Conservation (phyloP, 345 rosid species). For the Brassica carinata region DNA sequence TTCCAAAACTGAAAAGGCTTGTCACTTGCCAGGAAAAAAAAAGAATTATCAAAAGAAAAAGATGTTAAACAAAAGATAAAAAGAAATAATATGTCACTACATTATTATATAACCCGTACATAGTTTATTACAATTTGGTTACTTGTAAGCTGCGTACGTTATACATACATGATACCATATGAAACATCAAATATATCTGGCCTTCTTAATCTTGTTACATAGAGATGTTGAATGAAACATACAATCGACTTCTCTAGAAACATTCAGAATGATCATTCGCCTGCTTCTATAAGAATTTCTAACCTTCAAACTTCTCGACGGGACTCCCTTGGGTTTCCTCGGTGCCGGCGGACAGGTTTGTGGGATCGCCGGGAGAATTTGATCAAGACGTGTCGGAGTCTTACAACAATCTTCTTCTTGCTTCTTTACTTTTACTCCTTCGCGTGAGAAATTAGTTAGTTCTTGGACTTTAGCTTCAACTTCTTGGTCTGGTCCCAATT, state of each 20-base stretch:
- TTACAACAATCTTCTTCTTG: conserved; percentile 33
- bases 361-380: conserved; percentile 46
- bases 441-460: neutral
- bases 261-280: conserved; percentile 51
- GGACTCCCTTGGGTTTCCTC: conserved; percentile 64
- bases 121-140: conserved; percentile 26
- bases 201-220: conserved; percentile 60
- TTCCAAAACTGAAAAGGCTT: conserved; percentile 11
- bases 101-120: conserved; percentile 16
- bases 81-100: neutral
- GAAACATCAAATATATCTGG: conserved; percentile 37
- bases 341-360: conserved; percentile 77
- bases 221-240: conserved; percentile 47
- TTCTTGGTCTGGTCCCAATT: conserved; percentile 18
- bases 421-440: conserved; percentile 12
- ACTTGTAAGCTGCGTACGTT: conserved; percentile 17
- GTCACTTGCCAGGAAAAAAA: neutral
- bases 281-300: conserved; percentile 26
- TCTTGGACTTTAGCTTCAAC: conserved; percentile 4
- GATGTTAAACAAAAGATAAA: neutral
- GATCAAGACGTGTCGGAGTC: conserved; percentile 65
- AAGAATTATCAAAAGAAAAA: neutral
- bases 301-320: conserved; percentile 40
- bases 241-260: conserved; percentile 64
- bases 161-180: conserved; percentile 18